Evolutionary conservation across 306 rosid genomes (phyloP).

Genomic region (Astragalus membranaceus): DNA sequence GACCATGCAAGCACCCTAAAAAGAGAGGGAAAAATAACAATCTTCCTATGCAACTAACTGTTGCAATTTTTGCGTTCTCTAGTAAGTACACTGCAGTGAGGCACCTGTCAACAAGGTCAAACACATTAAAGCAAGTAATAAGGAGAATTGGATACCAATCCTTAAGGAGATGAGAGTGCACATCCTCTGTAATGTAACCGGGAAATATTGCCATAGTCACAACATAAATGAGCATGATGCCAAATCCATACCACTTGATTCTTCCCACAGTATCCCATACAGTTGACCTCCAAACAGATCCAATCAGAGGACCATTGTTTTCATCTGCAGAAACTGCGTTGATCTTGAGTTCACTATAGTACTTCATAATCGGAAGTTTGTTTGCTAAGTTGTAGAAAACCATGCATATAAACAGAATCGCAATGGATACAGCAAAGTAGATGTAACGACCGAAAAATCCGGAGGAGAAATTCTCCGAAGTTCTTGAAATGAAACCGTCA

Average conservation of each 20-base stretch:
- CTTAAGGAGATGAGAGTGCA: constrained; percentile 61
- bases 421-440: constrained; percentile 60
- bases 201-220: constrained; percentile 86
- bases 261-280: constrained; percentile 57
- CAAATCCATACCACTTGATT: constrained; percentile 77
- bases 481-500: too few relatives aligned
- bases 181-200: constrained; percentile 86
- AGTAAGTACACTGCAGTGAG: constrained; percentile 57
- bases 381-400: constrained; percentile 54
- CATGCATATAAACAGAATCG: constrained; percentile 51
- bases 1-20: constrained; percentile 71
- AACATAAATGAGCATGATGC: constrained; percentile 52
- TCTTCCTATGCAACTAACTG: constrained; percentile 51
- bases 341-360: constrained; percentile 55
- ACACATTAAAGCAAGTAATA: constrained; percentile 59
- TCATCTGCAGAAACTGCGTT: constrained; percentile 38
- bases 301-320: constrained; percentile 46
- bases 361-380: constrained; percentile 70
- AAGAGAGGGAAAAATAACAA: constrained; percentile 77
- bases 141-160: constrained; percentile 82
- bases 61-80: constrained; percentile 43
- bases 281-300: constrained; percentile 48
- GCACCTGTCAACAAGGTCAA: constrained; percentile 74
- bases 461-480: too few relatives aligned
- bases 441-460: too few relatives aligned